Base-by-base conservation (phyloP, 352 stramenopile species). In the Halophytophthora batemanensis region DNA sequence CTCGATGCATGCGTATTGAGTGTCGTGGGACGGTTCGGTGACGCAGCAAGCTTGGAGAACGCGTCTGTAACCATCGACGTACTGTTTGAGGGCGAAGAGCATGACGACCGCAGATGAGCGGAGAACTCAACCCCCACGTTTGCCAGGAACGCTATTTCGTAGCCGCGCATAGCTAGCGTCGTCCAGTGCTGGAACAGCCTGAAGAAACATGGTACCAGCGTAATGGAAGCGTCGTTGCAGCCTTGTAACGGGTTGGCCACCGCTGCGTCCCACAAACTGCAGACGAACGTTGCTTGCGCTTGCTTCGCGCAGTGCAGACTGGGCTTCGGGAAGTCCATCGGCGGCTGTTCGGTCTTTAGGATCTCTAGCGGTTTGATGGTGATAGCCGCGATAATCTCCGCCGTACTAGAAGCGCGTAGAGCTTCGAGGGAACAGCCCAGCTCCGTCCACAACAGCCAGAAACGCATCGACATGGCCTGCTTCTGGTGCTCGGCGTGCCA, bases 401-500 rank as follows among this genome's bases (percentile, higher is more conserved):
- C 11, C 12, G 18, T 21, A 5, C 59, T 8, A 40, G 18, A 61
- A 18, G 37, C 52, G 2, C 34, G 50, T 15, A 71, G 13, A 5
- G 63, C 58, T 0, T 66, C 46, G 17, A 75, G 33, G 17, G 50
- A 45, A 21, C 53, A 66, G 18, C 66, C 61, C 42, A 75, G 35
- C 23, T 71, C 46, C 14, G 36, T n/a, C 66, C 66, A 75, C 50
- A 60, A 6, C 29, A 75, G 57, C 66, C 66, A 75, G 11, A 69
- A 22, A 13, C 21, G 49, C 19, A 34, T 18, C 10, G 19, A 57
- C 22, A 71, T 44, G 15, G 41, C 13, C 10, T 50, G 38, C 13
- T 52, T 28, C 53, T 35, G 46, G 34, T 63, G 56, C 39, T 53
- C 28, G 17, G 57, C 45, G 36, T 65, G 46, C 61, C 61, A 75